phyloP scores from a whole-genome alignment of 257 asterid species.

The Petunia axillaris region DNA sequence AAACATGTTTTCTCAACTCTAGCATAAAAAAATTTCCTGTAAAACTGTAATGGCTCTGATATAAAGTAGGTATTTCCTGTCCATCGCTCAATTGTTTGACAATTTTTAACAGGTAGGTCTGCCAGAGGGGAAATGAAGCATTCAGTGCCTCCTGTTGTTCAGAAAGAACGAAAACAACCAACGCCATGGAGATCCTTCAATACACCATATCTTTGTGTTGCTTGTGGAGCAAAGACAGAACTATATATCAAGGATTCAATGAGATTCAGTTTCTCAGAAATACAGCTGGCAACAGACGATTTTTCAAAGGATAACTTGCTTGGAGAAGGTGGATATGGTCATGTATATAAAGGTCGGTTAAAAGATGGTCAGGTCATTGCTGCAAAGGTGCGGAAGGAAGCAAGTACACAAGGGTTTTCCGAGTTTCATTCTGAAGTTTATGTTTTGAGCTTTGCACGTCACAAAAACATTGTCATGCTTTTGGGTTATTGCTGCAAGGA shows the following conservation, averaged over 20 bases:
- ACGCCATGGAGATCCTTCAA: slow-evolving; percentile 43
- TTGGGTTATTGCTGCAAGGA: slow-evolving; percentile 88
- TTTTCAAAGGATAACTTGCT: slow-evolving; percentile 65
- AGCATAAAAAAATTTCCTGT: background rate
- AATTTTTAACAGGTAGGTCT: slow-evolving; percentile 36
- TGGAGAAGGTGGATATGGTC: slow-evolving; percentile 92
- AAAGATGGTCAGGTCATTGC: slow-evolving; percentile 78
- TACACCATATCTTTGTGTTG: slow-evolving; percentile 68
- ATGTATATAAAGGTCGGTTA: slow-evolving; percentile 69
- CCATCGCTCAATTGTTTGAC: background rate
- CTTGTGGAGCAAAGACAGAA: slow-evolving; percentile 73
- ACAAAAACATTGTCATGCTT: slow-evolving; percentile 84
- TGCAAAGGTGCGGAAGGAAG: slow-evolving; percentile 84
- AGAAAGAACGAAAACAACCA: slow-evolving; percentile 45
- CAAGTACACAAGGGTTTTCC: slow-evolving; percentile 67
- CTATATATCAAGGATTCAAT: slow-evolving; percentile 50
- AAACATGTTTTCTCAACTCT: background rate
- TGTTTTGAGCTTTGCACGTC: slow-evolving; percentile 76
- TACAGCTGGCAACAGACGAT: slow-evolving; percentile 68
- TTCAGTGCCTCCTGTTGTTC: slow-evolving; percentile 32
- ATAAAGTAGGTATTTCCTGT: background rate
- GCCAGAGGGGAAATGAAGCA: slow-evolving; percentile 32
- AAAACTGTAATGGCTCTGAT: background rate
- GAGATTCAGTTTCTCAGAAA: slow-evolving; percentile 68
- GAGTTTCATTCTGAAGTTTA: slow-evolving; percentile 72